A percentile compares a stretch with the other conserved stretches of the same genome.
Conservation (phyloP, 306 rosid genomes). For the Inga laurina region DNA sequence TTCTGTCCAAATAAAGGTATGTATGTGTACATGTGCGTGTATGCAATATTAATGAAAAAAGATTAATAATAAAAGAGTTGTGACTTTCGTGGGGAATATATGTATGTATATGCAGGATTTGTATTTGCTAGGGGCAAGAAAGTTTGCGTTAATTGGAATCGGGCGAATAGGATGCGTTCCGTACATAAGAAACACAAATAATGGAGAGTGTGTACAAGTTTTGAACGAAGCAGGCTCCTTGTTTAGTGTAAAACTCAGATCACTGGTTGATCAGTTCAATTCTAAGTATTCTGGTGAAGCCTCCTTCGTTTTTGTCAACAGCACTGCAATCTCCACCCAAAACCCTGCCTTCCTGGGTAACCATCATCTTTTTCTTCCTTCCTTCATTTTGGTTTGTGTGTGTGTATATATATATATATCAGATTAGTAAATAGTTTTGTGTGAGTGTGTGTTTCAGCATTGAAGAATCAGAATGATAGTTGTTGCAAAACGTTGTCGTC, state of each 20-base stretch:
- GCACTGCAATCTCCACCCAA: too few species aligned
- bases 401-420: neutral
- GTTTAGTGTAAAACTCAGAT: slow-evolving; percentile 35
- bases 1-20: neutral
- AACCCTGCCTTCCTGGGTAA: too few species aligned
- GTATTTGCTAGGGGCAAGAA: neutral
- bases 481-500: too few species aligned
- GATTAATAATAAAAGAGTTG: too few species aligned
- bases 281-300: neutral
- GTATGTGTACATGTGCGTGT: too few species aligned
- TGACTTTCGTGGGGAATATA: neutral
- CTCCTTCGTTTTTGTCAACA: neutral
- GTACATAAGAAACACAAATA: neutral
- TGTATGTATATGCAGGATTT: neutral
- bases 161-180: neutral
- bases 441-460: too few species aligned
- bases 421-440: too few species aligned
- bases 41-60: too few species aligned
- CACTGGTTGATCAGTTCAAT: slow-evolving; percentile 34
- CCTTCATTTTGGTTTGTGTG: neutral
- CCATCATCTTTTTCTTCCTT: too few species aligned
- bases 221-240: neutral
- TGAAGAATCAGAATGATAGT: too few species aligned
- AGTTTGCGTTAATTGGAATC: neutral
- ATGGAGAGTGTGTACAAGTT: neutral